These are phyloP conservation scores for Colletotrichum musicola DNA, from an alignment of 2,329 filamentous ascomycete species.

Conservation along the genomic window DNA sequence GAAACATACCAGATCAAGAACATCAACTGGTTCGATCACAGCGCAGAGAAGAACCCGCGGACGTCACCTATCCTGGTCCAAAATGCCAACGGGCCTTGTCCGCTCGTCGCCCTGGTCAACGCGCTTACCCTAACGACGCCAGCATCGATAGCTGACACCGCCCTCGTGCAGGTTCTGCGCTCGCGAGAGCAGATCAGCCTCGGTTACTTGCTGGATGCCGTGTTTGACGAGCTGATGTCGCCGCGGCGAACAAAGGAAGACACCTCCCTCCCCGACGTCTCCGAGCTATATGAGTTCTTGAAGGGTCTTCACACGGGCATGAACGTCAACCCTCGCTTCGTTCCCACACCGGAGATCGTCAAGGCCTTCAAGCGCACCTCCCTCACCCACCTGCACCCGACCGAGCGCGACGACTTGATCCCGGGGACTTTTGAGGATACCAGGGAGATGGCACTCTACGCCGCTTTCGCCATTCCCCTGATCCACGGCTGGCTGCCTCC, in stretches of 20 bases:
- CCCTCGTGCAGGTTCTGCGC: slow-evolving; percentile 81
- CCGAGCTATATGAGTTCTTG: slow-evolving; percentile 88
- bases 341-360: slow-evolving; percentile 67
- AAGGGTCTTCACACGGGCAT: slow-evolving; percentile 93
- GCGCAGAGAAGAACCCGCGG: slow-evolving; percentile 70
- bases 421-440: slow-evolving; percentile 89
- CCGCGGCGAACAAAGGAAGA: slow-evolving; percentile 73
- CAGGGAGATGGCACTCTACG: slow-evolving; percentile 89
- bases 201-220: slow-evolving; percentile 84
- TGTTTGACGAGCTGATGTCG: slow-evolving; percentile 94
- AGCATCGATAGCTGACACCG: slow-evolving; percentile 70
- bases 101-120: slow-evolving; percentile 92
- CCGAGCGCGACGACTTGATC: slow-evolving; percentile 61
- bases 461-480: slow-evolving; percentile 87
- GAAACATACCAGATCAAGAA: slow-evolving; percentile 96
- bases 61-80: slow-evolving; percentile 91
- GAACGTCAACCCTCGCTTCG: slow-evolving; percentile 95
- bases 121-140: slow-evolving; percentile 88
- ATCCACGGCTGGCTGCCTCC: slow-evolving; percentile 93
- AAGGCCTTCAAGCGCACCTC: slow-evolving; percentile 64
- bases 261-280: slow-evolving; percentile 82
- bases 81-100: slow-evolving; percentile 95
- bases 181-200: slow-evolving; percentile 90
- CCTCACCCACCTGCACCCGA: slow-evolving; percentile 64
- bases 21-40: slow-evolving; percentile 83